phyloP scores from a whole-genome alignment of 306 rosid species.

The Dicorynia guianensis region DNA sequence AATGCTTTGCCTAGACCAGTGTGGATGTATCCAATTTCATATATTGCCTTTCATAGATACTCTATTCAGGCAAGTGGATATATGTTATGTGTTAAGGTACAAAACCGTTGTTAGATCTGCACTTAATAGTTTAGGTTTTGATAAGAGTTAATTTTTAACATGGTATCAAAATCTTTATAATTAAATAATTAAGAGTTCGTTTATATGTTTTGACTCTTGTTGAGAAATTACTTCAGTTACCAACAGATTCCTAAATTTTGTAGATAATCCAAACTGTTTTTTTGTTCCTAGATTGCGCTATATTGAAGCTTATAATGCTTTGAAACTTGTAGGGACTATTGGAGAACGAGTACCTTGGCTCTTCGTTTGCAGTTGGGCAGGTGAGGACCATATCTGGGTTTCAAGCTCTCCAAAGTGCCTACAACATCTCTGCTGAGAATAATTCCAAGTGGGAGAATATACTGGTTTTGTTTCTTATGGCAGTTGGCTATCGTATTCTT shows the following conservation, averaged over 20 bases:
- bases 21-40: conserved; percentile 92
- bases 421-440: conserved; percentile 69
- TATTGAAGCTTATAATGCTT: conserved; percentile 21
- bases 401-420: conserved; percentile 85
- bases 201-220: neutral
- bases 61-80: conserved; percentile 82
- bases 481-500: conserved; percentile 72
- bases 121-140: no score
- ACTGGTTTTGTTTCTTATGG: conserved; percentile 90
- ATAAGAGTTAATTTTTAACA: no score
- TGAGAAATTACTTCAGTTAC: neutral
- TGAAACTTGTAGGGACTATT: conserved; percentile 69
- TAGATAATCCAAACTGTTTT: neutral
- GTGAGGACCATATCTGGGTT: conserved; percentile 91
- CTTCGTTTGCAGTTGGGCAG: conserved; percentile 89
- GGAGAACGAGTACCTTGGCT: conserved; percentile 93
- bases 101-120: no score
- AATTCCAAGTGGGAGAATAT: conserved; percentile 90
- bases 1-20: conserved; percentile 78
- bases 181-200: neutral
- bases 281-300: neutral
- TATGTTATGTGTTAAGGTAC: neutral
- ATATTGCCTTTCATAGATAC: conserved; percentile 87
- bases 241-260: conserved; percentile 3
- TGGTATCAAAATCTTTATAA: no score